A percentile compares a stretch with the other conserved stretches of the same genome.
These are phyloP conservation scores for Epichloe baconii DNA, from an alignment of 2,329 filamentous ascomycete species.

Conservation along the genomic window DNA sequence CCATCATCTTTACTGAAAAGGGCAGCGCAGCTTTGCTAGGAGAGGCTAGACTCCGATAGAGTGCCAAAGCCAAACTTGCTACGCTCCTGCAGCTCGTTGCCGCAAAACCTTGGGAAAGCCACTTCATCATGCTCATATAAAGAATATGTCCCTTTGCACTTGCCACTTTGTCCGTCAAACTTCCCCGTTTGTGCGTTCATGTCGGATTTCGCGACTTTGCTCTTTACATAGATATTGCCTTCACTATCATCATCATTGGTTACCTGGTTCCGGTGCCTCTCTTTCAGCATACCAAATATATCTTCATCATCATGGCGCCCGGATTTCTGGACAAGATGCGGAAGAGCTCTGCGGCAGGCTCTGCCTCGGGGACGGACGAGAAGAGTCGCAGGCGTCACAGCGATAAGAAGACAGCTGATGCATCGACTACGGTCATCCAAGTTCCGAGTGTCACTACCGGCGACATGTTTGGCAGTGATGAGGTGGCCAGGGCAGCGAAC, in stretches of 20 bases:
- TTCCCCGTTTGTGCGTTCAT: neutral
- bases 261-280: neutral
- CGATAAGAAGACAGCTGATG: neutral
- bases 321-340: neutral
- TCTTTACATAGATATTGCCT: no score
- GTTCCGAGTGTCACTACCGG: neutral
- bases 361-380: neutral
- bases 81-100: neutral
- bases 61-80: neutral
- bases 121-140: neutral
- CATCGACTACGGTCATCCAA: neutral
- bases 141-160: neutral
- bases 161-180: neutral
- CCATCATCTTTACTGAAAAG: neutral
- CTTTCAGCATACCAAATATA: neutral
- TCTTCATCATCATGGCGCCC: neutral
- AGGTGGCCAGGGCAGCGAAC: constrained; percentile 6
- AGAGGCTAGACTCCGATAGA: neutral
- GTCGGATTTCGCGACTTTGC: neutral
- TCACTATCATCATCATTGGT: neutral
- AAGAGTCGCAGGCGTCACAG: neutral
- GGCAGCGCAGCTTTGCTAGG: neutral
- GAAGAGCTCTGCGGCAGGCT: no score
- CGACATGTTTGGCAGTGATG: constrained; percentile 7
- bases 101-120: neutral